Evolutionary conservation across 176 grass and related monocot species (phyloP).

Genomic region (Saccharum officinarum): DNA sequence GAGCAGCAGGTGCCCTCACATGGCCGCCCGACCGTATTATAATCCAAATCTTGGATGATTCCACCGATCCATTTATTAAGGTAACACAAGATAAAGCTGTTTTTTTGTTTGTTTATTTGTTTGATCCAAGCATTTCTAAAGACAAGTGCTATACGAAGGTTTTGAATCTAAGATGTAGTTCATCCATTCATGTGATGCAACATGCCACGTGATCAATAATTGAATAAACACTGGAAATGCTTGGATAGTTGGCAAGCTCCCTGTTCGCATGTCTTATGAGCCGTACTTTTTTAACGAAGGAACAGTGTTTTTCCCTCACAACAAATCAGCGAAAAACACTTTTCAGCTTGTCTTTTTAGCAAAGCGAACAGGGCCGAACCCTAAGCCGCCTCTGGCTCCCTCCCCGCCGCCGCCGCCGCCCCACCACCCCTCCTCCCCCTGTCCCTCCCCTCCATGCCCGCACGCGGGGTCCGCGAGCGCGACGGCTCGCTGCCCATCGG

Average conservation of each 20-base stretch:
- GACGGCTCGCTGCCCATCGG: no score
- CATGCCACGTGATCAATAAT: background rate
- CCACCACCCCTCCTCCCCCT: no score
- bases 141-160: background rate
- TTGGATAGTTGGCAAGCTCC: background rate
- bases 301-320: no score
- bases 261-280: no score
- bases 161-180: background rate
- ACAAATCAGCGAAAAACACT: no score
- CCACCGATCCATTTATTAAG: conserved; percentile 44
- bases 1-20: conserved; percentile 69
- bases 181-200: background rate
- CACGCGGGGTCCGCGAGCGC: no score
- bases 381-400: no score
- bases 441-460: no score
- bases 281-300: no score
- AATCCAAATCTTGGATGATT: conserved; percentile 75
- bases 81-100: conserved; percentile 4
- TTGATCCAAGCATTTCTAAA: background rate
- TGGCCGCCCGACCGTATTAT: conserved; percentile 72
- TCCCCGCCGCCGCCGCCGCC: no score
- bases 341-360: no score
- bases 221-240: background rate
- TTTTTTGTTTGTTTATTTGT: background rate
- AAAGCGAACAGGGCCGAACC: no score